Base-by-base conservation (phyloP, 371 early-diverging fungal genomes). In the Mortierella sp. region DNA sequence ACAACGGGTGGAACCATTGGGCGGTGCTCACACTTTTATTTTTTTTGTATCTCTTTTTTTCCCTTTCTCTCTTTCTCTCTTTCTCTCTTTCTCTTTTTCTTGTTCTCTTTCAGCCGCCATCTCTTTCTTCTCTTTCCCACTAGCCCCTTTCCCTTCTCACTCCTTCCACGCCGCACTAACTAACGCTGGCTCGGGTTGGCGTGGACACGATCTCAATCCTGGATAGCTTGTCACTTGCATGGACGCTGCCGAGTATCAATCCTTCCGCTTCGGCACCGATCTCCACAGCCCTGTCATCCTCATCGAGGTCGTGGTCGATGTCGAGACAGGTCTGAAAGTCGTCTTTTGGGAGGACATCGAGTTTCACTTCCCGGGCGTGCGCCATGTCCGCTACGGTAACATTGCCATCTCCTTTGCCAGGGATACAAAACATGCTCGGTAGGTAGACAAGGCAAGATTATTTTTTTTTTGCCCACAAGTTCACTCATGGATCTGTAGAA, bases 301-400 rank as follows among this genome's bases (percentile, higher is more conserved):
- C 2, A 48, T 62, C 30, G 50, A 19, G 14, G 52, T 43, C 21
- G 30, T 29, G 51, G 30, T 29, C 18, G 64, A 74, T 45, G 61
- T 64, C 37, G 74, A 64, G n/a, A 51, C 60, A 15, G 74, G 74
- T 7, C 56, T 55, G 23, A 28, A 56, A n/a, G 30, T 68, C 43
- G 51, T 74, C 19, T 68, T 64, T 44, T 74, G 68, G 74, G 74
- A 74, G 4, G 68, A 74, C 52, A 68, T 74, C 51, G 52, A 68
- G 64, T 55, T 64, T 51, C 68, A 68, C 14, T 74, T 68, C 44
- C 68, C 74, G 7, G 74, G 74, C 5, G 56, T 68, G 15, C 68
- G 60, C 19, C 60, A 68, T 56, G 58, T 74, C 50, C 67, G 48
- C 43, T 25, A 64, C 15, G 68, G 60, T 4, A 51, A 64, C 28